phyloP scores from a whole-genome alignment of 2,329 filamentous ascomycete species.

The Ascochyta koolunga region DNA sequence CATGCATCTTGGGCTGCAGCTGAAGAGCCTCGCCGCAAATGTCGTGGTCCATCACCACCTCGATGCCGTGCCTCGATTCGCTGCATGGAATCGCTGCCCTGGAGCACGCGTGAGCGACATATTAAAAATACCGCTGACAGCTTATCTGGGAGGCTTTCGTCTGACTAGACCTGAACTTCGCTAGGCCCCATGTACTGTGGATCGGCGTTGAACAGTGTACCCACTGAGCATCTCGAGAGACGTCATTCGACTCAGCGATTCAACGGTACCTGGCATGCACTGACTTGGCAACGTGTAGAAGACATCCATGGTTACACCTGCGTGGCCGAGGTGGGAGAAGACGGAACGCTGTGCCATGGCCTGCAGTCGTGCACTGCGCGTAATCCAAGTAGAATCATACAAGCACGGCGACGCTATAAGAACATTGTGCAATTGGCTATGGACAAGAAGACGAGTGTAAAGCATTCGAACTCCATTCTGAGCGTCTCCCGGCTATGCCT shows the following conservation, averaged over 20 bases:
- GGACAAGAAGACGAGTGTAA: slow-evolving; percentile 30
- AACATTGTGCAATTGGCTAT: slow-evolving; percentile 25
- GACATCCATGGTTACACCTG: background rate
- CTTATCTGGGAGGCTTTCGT: slow-evolving; percentile 10
- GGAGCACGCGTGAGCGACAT: slow-evolving; percentile 5
- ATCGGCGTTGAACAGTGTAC: slow-evolving; percentile 6
- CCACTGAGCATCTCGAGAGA: slow-evolving; percentile 4
- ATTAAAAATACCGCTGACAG: slow-evolving; percentile 16
- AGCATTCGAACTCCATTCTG: slow-evolving; percentile 43
- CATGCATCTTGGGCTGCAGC: background rate
- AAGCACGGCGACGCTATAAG: background rate
- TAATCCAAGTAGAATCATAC: background rate
- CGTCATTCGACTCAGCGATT: slow-evolving; percentile 7
- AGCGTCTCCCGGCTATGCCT: slow-evolving; percentile 38
- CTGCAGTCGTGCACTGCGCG: background rate
- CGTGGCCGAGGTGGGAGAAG: background rate
- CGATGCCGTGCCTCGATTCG: too few relatives aligned
- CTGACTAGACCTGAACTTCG: slow-evolving; percentile 12
- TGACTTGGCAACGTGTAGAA: background rate
- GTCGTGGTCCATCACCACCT: too few relatives aligned
- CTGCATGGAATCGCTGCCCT: background rate
- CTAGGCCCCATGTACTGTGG: slow-evolving; percentile 13
- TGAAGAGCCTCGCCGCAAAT: slow-evolving; percentile 1
- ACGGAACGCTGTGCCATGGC: background rate
- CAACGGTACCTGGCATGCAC: background rate